Conservation (phyloP, 164 flowering plant genomes). For the Echeveria elegans region DNA sequence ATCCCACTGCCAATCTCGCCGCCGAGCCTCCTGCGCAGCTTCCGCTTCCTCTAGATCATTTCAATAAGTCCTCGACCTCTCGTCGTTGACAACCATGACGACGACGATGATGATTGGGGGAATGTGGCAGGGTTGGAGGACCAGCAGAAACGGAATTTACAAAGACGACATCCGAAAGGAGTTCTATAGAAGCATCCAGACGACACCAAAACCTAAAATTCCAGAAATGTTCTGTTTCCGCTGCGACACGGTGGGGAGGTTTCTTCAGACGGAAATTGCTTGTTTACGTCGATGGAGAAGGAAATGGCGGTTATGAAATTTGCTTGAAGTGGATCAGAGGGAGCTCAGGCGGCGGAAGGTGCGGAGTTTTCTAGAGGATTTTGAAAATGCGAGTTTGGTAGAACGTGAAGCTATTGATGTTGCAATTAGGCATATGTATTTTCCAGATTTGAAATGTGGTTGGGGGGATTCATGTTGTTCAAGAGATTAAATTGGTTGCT, state of each 20-base stretch:
- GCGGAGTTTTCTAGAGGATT: constrained; percentile 59
- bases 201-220: background rate
- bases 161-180: constrained; percentile 47
- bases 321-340: constrained; percentile 23
- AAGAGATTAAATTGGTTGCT: constrained; percentile 79
- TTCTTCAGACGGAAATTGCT: constrained; percentile 85
- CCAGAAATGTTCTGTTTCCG: constrained; percentile 23
- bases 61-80: constrained; percentile 11
- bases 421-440: constrained; percentile 64
- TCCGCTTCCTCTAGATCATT: constrained; percentile 10
- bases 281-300: constrained; percentile 69
- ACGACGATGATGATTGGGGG: constrained; percentile 36
- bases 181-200: constrained; percentile 66
- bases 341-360: constrained; percentile 74
- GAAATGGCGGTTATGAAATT: constrained; percentile 21
- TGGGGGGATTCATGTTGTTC: constrained; percentile 94
- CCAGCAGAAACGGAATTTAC: constrained; percentile 50
- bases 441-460: constrained; percentile 78
- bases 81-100: background rate
- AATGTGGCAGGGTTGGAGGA: constrained; percentile 67
- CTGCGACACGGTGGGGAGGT: constrained; percentile 87
- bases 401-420: constrained; percentile 30
- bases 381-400: constrained; percentile 31
- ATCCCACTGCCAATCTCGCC: constrained; percentile 20
- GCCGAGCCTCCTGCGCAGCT: too few relatives aligned